Evolutionary conservation across 2,329 filamentous ascomycete genomes (phyloP), one percentile per base, ranked within the genome.

Genomic region (Stemphylium beticola): DNA sequence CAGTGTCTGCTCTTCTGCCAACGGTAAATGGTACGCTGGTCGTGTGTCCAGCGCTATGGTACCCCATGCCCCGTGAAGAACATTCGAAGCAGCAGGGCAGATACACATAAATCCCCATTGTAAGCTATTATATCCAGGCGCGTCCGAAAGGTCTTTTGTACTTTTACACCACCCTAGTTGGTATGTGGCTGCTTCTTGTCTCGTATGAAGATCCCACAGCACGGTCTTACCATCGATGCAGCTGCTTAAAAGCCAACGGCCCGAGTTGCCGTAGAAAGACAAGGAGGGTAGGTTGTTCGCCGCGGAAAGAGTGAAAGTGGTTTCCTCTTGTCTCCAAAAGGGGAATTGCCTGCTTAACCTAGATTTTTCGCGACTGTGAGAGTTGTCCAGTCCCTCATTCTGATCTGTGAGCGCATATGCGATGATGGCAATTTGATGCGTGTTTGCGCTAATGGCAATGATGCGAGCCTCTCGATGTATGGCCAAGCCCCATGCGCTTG

Each of bases 401-500:
- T 55, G 37, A 39, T 57, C 36, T 44, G 64, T 52, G 47, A 88
- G 76, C 0, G 83, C 85, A 63, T 85, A 85, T 12, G 84, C 83
- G 64, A 85, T 84, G 0, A 89, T 78, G 3, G 80, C 83, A 24
- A 90, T 82, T 14, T 78, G 67, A 18, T 80, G 78, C 0, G 82
- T 84, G 71, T 99, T 99, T 0, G 90, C 87, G 64, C 90, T 91
- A 34, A 96, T 88, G 0, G 93, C 95, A 58, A 99, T 89, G 57
- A 97, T 79, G 0, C 93, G 86, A n/a, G 91, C 91, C 58, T 87
- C 79, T 57, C 85, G 83, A 72, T 98, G 93, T 10, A 96, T 83
- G 7, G 92, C 89, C 42, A 96, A 76, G 0, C 93, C 95, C 95
- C 95, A 99, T 2, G 93, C 93, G 55, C 91, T 93, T 20, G 77